These are phyloP conservation scores for Termitomyces titanicus DNA, from an alignment of 768 basidiomycete species.

Conservation along the genomic window DNA sequence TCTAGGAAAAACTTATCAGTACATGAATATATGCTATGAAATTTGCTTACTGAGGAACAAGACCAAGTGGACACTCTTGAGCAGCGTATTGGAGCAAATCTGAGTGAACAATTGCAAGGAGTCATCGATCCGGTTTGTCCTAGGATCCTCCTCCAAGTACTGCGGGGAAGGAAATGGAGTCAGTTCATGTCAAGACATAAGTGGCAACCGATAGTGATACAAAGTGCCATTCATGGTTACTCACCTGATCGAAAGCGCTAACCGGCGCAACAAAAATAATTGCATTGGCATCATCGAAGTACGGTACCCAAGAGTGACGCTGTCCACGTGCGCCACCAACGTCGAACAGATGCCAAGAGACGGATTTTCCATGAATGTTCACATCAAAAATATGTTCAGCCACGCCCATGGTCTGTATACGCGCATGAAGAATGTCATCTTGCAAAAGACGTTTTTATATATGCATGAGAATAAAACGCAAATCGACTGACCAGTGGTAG, in stretches of 20 bases:
- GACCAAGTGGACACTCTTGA: constrained; percentile 65
- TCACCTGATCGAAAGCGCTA: constrained; percentile 75
- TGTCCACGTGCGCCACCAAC: constrained; percentile 72
- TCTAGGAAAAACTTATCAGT: constrained; percentile 33
- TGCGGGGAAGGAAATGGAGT: constrained; percentile 22
- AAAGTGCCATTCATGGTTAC: constrained; percentile 4
- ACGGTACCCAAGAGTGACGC: constrained; percentile 77
- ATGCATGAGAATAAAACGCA: constrained; percentile 17
- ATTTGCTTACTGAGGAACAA: constrained; percentile 53
- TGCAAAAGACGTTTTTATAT: constrained; percentile 21
- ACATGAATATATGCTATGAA: background rate
- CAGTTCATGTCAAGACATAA: background rate
- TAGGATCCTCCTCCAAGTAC: constrained; percentile 86
- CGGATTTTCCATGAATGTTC: constrained; percentile 70
- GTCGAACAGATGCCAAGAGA: constrained; percentile 73
- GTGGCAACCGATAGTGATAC: background rate
- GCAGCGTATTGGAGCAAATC: constrained; percentile 76
- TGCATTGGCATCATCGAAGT: constrained; percentile 72
- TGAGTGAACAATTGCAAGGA: constrained; percentile 86
- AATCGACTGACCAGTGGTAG: constrained; percentile 59
- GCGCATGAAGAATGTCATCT: constrained; percentile 89
- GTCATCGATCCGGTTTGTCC: constrained; percentile 83
- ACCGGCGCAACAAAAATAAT: constrained; percentile 80
- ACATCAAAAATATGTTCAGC: constrained; percentile 83
- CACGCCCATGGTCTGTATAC: constrained; percentile 88